Conservation (phyloP, 305 asterid genomes). For the Petunia hybrid region DNA sequence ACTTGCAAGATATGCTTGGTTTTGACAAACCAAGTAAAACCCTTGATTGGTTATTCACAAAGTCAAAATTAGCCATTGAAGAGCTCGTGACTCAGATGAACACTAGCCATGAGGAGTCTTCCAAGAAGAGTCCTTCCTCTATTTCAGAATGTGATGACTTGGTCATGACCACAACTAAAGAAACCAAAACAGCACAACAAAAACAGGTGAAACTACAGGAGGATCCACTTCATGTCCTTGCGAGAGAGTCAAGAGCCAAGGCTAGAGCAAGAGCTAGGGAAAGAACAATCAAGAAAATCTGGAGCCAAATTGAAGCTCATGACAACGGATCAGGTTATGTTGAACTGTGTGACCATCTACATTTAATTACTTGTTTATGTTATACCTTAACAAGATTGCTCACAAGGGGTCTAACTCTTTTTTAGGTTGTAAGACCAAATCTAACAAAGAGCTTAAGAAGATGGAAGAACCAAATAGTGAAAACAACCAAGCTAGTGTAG, state of each 20-base stretch:
- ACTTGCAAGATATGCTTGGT: constrained; percentile 82
- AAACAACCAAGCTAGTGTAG: too few species aligned
- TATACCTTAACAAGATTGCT: too few species aligned
- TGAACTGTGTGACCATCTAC: too few species aligned
- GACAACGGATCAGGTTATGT: background rate
- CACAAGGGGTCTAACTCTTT: too few species aligned
- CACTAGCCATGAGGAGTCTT: background rate
- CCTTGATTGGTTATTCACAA: constrained; percentile 81
- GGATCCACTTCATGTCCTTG: constrained; percentile 26
- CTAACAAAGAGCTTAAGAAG: constrained; percentile 7
- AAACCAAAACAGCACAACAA: background rate
- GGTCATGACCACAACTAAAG: too few species aligned
- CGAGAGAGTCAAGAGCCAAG: constrained; percentile 65
- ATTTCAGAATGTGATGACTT: constrained; percentile 44
- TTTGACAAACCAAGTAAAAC: constrained; percentile 88
- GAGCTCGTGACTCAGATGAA: constrained; percentile 43
- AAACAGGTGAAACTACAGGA: constrained; percentile 3
- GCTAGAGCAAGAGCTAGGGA: constrained; percentile 93
- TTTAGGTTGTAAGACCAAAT: background rate
- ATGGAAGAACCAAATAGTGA: constrained; percentile 25
- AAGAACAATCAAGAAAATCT: constrained; percentile 71
- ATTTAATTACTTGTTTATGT: too few species aligned
- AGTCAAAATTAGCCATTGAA: constrained; percentile 65
- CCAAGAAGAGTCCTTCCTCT: constrained; percentile 33
- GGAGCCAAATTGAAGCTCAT: constrained; percentile 34